phyloP scores from a whole-genome alignment of 2,329 filamentous ascomycete genomes.

The Neurospora sp. region DNA sequence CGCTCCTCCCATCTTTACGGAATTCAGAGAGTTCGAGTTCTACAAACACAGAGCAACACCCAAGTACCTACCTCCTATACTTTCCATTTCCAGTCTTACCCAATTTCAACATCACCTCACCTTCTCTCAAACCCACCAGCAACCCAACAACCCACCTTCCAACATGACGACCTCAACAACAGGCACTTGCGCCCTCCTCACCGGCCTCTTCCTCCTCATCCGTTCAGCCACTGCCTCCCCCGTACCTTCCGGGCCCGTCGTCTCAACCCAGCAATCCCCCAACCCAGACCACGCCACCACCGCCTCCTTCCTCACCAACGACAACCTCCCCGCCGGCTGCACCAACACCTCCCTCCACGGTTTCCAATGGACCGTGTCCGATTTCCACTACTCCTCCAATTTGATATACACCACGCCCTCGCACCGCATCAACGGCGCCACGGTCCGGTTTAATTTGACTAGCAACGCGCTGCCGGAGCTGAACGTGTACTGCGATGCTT shows the following conservation, averaged over 20 bases:
- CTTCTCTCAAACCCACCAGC: neutral
- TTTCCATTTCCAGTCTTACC: neutral
- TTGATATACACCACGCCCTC: constrained; percentile 35
- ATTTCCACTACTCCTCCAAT: constrained; percentile 33
- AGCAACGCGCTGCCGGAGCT: constrained; percentile 26
- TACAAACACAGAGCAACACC: neutral
- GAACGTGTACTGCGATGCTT: neutral
- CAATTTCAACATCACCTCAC: neutral
- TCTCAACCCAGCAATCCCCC: neutral
- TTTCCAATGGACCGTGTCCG: constrained; percentile 28
- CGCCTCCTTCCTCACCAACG: neutral
- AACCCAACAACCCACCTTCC: neutral
- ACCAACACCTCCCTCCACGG: constrained; percentile 18
- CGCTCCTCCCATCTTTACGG: neutral
- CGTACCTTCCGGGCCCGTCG: too few species aligned
- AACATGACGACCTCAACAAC: neutral
- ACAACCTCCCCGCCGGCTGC: constrained; percentile 10
- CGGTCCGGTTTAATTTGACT: constrained; percentile 33
- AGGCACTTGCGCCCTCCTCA: neutral
- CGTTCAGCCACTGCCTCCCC: neutral
- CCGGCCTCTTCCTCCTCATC: neutral
- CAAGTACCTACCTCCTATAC: neutral
- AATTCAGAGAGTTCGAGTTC: neutral
- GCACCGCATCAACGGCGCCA: constrained; percentile 33
- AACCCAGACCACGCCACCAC: neutral